A percentile compares a stretch with the other conserved stretches of the same genome.
Conservation (phyloP, 495 filamentous ascomycete species). For the Choiromyces venosus region DNA sequence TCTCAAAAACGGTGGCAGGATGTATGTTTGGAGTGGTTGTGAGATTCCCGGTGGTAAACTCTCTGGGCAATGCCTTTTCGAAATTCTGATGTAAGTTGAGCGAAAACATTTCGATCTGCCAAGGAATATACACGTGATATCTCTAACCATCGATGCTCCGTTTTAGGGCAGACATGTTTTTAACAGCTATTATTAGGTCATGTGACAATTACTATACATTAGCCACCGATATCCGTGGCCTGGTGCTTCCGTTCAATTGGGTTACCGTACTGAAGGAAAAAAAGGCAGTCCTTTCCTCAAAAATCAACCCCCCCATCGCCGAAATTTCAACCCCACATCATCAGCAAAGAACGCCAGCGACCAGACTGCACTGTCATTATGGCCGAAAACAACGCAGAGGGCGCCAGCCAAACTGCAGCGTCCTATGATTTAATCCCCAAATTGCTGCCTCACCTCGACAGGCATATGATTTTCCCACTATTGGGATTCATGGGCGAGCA, state of each 20-base stretch:
- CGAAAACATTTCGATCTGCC: too few species aligned
- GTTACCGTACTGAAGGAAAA: conserved; percentile 7
- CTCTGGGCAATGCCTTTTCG: not conserved
- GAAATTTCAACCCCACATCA: conserved; percentile 5
- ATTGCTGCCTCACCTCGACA: conserved; percentile 85
- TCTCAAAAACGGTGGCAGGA: not conserved
- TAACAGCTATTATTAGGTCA: not conserved
- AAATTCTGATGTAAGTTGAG: not conserved
- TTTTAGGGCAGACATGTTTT: not conserved
- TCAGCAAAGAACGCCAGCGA: conserved; percentile 44
- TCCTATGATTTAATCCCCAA: conserved; percentile 78
- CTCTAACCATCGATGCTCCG: not conserved
- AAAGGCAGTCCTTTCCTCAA: conserved; percentile 33
- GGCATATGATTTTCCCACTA: conserved; percentile 89
- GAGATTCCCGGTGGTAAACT: not conserved
- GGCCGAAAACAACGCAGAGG: conserved; percentile 55
- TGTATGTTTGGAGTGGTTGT: not conserved
- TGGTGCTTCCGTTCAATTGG: not conserved
- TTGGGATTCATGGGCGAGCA: conserved; percentile 70
- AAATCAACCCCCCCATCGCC: conserved; percentile 23
- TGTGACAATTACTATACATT: not conserved
- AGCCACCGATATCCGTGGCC: not conserved
- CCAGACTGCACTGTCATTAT: conserved; percentile 51
- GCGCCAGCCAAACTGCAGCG: conserved; percentile 54
- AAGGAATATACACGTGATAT: not conserved